Conservation (phyloP, 2,329 filamentous ascomycete genomes). For the Trichoderma sp. region DNA sequence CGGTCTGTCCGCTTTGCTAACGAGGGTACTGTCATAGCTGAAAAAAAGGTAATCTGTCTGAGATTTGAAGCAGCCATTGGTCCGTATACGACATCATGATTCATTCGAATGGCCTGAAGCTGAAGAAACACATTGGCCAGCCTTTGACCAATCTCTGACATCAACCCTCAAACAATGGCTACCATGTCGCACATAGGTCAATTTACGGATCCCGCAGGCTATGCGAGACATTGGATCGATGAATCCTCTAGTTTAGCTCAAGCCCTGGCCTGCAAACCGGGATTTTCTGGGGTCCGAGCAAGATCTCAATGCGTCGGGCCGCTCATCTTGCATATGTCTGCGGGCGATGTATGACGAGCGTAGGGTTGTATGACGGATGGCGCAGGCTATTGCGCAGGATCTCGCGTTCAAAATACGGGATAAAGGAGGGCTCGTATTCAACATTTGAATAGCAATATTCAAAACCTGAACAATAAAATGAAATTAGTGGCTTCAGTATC, state of each 20-base stretch:
- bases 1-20: background rate
- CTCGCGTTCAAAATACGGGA: background rate
- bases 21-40: background rate
- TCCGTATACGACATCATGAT: background rate
- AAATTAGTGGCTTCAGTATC: background rate
- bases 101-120: background rate
- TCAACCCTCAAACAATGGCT: background rate
- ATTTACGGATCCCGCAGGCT: background rate
- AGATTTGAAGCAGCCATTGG: background rate
- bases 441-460: no score
- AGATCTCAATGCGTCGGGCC: background rate
- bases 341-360: background rate
- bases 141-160: background rate
- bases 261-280: background rate
- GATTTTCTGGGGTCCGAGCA: background rate
- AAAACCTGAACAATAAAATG: background rate
- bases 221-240: constrained; percentile 19
- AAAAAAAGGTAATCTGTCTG: background rate
- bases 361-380: background rate
- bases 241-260: background rate
- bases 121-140: background rate
- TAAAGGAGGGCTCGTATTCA: background rate
- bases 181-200: constrained; percentile 7
- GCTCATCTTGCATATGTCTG: constrained; percentile 23
- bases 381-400: background rate